A percentile compares a stretch with the other conserved stretches of the same genome.
Conservation (phyloP, 805 yeast species). For the Myxozyma mucilagina region DNA sequence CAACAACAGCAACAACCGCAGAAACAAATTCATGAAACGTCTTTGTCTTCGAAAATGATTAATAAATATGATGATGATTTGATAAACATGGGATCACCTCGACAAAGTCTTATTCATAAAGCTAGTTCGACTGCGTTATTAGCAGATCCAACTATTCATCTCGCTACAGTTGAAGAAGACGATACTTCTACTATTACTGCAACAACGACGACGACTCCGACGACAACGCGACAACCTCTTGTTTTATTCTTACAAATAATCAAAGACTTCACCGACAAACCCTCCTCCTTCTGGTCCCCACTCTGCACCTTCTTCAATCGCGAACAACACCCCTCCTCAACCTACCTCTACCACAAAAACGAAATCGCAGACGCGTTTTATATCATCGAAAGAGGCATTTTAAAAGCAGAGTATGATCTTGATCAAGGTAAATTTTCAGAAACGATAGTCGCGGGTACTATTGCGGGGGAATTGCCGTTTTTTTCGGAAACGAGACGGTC, state of each 20-base stretch:
- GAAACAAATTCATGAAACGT: background rate
- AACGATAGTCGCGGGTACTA: constrained; percentile 67
- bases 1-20: too few species aligned
- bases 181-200: too few species aligned
- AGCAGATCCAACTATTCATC: constrained; percentile 13
- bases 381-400: constrained; percentile 58
- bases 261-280: constrained; percentile 55
- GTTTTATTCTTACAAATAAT: constrained; percentile 65
- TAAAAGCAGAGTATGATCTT: constrained; percentile 54
- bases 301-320: constrained; percentile 58
- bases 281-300: constrained; percentile 61
- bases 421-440: constrained; percentile 45
- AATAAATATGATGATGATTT: background rate
- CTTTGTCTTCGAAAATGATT: background rate
- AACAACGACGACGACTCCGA: too few species aligned
- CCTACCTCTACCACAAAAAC: constrained; percentile 47
- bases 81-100: constrained; percentile 12
- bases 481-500: constrained; percentile 45
- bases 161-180: background rate
- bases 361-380: constrained; percentile 59
- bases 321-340: constrained; percentile 50
- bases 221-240: constrained; percentile 51
- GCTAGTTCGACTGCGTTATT: constrained; percentile 16
- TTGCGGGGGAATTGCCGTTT: constrained; percentile 64
- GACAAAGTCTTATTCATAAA: constrained; percentile 11